Evolutionary conservation across 1,284 basidiomycete genomes (phyloP).

Genomic region (Meira nashicola): DNA sequence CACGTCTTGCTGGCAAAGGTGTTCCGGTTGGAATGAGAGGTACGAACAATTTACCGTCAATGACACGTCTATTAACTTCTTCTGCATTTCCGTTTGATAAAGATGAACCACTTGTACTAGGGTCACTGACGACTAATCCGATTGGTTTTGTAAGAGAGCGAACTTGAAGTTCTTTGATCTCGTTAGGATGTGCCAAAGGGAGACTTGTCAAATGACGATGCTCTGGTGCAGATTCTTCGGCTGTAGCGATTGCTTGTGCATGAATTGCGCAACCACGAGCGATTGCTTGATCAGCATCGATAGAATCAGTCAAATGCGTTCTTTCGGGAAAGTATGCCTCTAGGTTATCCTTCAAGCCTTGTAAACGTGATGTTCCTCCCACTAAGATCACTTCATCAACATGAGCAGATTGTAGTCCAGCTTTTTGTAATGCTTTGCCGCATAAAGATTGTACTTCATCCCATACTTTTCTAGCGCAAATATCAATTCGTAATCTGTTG

Average conservation of each 20-base stretch:
- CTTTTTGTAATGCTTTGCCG: conserved; percentile 59
- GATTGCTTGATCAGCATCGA: conserved; percentile 83
- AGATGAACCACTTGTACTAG: conserved; percentile 24
- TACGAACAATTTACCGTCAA: conserved; percentile 50
- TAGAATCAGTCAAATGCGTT: conserved; percentile 59
- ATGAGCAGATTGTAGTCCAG: conserved; percentile 68
- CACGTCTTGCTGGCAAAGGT: conserved; percentile 71
- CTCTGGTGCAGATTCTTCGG: conserved; percentile 33
- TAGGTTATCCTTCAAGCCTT: conserved; percentile 75
- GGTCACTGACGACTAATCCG: conserved; percentile 72
- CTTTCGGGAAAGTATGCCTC: conserved; percentile 66
- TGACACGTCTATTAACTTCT: conserved; percentile 57
- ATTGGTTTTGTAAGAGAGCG: conserved; percentile 58
- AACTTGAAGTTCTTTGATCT: conserved; percentile 47
- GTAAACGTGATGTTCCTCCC: conserved; percentile 79
- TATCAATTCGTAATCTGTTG: conserved; percentile 89
- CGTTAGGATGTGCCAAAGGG: conserved; percentile 51
- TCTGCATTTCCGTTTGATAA: conserved; percentile 10
- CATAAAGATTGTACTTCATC: conserved; percentile 59
- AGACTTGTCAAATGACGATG: conserved; percentile 29
- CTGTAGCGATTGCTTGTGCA: conserved; percentile 57
- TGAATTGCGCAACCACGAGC: conserved; percentile 84
- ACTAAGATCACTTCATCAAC: conserved; percentile 80
- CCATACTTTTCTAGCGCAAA: conserved; percentile 70
- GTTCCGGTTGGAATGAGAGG: conserved; percentile 51